phyloP scores from a whole-genome alignment of 163 green algal species.

The Smithsoniella earleae region DNA sequence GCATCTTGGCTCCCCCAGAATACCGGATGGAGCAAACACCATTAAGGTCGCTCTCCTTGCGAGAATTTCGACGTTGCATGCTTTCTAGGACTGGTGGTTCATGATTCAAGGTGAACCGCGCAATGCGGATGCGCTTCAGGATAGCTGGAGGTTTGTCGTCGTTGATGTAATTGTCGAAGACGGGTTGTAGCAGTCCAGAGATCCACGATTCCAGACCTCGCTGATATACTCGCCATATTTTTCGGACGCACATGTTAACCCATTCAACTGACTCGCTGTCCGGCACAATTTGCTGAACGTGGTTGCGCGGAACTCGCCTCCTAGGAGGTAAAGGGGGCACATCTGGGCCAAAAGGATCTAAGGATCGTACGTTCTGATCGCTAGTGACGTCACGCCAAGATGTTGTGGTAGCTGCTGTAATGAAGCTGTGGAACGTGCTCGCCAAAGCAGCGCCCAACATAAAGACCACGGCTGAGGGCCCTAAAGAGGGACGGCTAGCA shows the following conservation, averaged over 20 bases:
- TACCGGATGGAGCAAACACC: slow-evolving; percentile 83
- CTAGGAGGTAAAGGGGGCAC: slow-evolving; percentile 1
- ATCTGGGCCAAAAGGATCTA: not conserved
- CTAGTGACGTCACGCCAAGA: not conserved
- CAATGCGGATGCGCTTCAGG: slow-evolving; percentile 67
- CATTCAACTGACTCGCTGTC: slow-evolving; percentile 77
- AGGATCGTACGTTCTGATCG: not conserved
- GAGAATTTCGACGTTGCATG: slow-evolving; percentile 69
- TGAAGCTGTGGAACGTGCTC: slow-evolving; percentile 5
- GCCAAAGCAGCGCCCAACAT: slow-evolving; percentile 17
- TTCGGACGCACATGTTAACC: slow-evolving; percentile 90
- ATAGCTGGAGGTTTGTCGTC: slow-evolving; percentile 21
- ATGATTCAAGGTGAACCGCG: slow-evolving; percentile 89
- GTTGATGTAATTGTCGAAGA: slow-evolving; percentile 64
- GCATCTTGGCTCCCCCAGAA: slow-evolving; percentile 80
- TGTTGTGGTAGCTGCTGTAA: not conserved
- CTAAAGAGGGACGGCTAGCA: not conserved
- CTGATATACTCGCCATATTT: slow-evolving; percentile 89
- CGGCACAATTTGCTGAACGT: not conserved
- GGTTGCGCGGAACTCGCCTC: not conserved
- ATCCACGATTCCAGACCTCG: slow-evolving; percentile 81
- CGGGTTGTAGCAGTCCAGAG: slow-evolving; percentile 74
- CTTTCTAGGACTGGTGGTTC: slow-evolving; percentile 81
- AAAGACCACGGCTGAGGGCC: slow-evolving; percentile 18
- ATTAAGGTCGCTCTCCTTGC: slow-evolving; percentile 70